Evolutionary conservation across 352 stramenopile species (phyloP).

Genomic region (Globisporangium carolinianum): DNA sequence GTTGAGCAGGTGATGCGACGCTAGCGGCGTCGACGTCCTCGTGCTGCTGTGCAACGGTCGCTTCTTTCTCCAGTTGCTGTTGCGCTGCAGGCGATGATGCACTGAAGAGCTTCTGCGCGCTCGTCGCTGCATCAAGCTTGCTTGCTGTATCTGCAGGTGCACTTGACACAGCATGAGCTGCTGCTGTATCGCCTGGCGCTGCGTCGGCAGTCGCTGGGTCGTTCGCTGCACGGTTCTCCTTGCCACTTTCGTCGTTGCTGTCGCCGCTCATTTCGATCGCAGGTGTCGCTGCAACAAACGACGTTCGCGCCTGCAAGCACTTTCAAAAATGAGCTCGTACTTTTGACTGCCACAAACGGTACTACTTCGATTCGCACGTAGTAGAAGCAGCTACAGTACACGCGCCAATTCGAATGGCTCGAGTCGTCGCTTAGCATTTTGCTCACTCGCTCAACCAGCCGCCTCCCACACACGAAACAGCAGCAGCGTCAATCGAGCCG

Average conservation of each 20-base stretch:
- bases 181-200: neutral
- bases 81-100: neutral
- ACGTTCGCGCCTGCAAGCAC: neutral
- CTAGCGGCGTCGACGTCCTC: neutral
- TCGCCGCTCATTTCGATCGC: neutral
- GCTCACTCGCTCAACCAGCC: neutral
- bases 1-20: no score
- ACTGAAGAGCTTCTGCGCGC: neutral
- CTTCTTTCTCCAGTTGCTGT: neutral
- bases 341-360: no score
- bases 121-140: neutral
- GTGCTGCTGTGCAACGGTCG: slow-evolving; percentile 3
- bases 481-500: neutral
- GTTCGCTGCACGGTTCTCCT: slow-evolving; percentile 6
- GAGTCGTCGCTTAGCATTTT: neutral
- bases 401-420: neutral
- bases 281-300: neutral
- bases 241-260: slow-evolving; percentile 1
- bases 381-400: neutral
- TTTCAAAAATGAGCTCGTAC: neutral
- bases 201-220: neutral
- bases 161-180: neutral
- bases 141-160: neutral
- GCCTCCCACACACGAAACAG: neutral
- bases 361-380: neutral